Conservation (phyloP, 1,139 yeast genomes). For the Saccharomycopsis hybrid region DNA sequence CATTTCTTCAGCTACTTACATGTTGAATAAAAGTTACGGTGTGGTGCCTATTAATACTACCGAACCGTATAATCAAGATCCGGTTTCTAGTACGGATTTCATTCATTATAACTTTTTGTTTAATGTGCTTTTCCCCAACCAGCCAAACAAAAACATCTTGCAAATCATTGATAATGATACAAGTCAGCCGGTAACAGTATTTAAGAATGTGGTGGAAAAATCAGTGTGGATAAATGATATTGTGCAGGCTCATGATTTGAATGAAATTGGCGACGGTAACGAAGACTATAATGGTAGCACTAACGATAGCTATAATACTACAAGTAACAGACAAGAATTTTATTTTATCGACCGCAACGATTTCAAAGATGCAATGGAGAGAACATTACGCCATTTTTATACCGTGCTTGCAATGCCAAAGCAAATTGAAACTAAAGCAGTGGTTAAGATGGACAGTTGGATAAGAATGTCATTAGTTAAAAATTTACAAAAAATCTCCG, state of each 20-base stretch:
- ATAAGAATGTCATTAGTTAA: background rate
- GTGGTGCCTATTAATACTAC: too few relatives aligned
- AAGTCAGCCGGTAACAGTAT: background rate
- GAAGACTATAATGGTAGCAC: background rate
- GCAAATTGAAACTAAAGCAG: background rate
- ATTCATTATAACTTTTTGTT: too few relatives aligned
- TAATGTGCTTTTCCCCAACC: too few relatives aligned
- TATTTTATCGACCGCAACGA: background rate
- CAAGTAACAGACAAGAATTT: background rate
- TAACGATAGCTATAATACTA: background rate
- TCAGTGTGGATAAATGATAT: background rate
- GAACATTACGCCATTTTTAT: background rate
- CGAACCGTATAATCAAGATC: too few relatives aligned
- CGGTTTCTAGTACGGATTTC: too few relatives aligned
- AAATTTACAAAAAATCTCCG: slow-evolving; percentile 1
- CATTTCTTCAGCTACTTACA: background rate
- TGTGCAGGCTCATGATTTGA: too few relatives aligned
- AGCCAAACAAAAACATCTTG: background rate
- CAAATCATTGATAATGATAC: background rate
- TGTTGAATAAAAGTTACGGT: background rate
- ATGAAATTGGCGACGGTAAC: too few relatives aligned
- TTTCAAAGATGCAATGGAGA: slow-evolving; percentile 3
- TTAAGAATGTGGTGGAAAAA: background rate
- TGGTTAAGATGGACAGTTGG: background rate
- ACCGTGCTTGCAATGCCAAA: background rate